Conservation (phyloP, 73 alveolate species). For the Effrenium voratum region DNA sequence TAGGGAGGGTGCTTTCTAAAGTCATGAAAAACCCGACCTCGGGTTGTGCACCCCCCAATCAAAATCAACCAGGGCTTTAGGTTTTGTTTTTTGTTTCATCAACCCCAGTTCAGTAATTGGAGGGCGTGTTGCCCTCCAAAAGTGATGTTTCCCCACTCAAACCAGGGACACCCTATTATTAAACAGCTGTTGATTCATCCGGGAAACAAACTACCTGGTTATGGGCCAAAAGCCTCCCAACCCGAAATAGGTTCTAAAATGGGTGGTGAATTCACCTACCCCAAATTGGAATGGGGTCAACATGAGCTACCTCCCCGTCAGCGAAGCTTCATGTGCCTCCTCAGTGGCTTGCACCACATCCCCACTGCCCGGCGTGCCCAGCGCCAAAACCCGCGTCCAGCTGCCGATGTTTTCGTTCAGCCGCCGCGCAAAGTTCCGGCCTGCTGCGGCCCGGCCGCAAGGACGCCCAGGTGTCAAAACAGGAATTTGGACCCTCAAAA, state of each 20-base stretch:
- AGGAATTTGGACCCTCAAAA: too few relatives aligned
- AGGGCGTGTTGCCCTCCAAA: too few relatives aligned
- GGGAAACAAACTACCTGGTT: background rate
- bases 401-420: slow-evolving; percentile 65
- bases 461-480: too few relatives aligned
- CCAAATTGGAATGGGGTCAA: too few relatives aligned
- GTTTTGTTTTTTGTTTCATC: too few relatives aligned
- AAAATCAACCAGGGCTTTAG: too few relatives aligned
- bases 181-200: background rate
- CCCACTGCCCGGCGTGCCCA: slow-evolving; percentile 52
- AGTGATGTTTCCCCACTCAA: background rate
- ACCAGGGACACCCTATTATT: background rate
- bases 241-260: background rate
- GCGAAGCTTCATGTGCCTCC: slow-evolving; percentile 3
- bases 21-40: too few relatives aligned
- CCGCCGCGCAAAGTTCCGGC: slow-evolving; percentile 73
- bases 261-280: background rate
- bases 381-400: slow-evolving; percentile 75
- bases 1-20: too few relatives aligned
- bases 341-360: background rate
- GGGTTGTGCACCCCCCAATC: too few relatives aligned
- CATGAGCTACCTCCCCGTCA: too few relatives aligned
- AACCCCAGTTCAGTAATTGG: too few relatives aligned
- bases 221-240: background rate
- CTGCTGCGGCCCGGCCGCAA: background rate